Evolutionary conservation across 371 early-diverging fungal species (phyloP).

Genomic region (Circinella umbellata): DNA sequence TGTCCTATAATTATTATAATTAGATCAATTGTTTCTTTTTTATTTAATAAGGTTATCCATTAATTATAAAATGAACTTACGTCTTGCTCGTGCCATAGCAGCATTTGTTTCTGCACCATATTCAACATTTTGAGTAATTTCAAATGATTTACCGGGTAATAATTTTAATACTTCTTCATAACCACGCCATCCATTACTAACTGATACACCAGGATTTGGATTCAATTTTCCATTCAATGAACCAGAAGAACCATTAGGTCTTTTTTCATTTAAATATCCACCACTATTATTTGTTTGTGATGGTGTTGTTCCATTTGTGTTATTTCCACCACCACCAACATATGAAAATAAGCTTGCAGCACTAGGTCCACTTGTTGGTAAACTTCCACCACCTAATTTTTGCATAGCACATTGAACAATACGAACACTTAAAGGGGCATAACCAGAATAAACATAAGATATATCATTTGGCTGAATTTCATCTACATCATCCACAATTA

Average conservation of each 20-base stretch:
- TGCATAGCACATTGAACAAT: constrained; percentile 85
- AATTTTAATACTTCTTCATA: constrained; percentile 82
- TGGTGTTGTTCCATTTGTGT: constrained; percentile 12
- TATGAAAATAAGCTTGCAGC: constrained; percentile 45
- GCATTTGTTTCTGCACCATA: constrained; percentile 56
- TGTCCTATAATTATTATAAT: constrained; percentile 24
- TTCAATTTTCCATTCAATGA: constrained; percentile 19
- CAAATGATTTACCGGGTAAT: constrained; percentile 82
- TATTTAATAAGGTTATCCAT: not conserved
- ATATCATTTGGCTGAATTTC: constrained; percentile 88
- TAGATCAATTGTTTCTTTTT: constrained; percentile 2
- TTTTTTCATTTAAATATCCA: not conserved
- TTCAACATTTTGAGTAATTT: constrained; percentile 72
- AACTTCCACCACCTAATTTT: constrained; percentile 29
- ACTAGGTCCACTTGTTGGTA: constrained; percentile 26
- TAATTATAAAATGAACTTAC: constrained; percentile 33
- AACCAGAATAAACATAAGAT: constrained; percentile 93
- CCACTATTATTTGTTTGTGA: not conserved
- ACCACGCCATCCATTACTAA: constrained; percentile 77
- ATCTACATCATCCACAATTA: constrained; percentile 88
- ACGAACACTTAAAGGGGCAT: constrained; percentile 89
- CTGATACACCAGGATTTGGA: constrained; percentile 8
- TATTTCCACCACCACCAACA: constrained; percentile 30
- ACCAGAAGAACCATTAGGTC: constrained; percentile 9
- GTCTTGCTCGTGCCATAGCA: constrained; percentile 57